phyloP scores from a whole-genome alignment of 2,329 filamentous ascomycete genomes.

The Venturia oleaginea region DNA sequence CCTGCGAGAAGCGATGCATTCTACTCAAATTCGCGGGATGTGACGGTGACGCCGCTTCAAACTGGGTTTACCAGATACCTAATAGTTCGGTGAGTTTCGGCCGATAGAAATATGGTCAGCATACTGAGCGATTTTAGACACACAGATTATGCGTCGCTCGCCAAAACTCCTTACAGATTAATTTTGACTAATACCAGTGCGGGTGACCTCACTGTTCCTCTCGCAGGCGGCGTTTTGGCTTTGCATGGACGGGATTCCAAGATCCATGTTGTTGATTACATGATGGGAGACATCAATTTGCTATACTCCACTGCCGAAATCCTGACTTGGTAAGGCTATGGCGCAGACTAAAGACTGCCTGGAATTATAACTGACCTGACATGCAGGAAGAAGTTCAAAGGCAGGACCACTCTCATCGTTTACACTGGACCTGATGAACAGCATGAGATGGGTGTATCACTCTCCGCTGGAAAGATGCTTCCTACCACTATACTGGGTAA shows the following conservation, averaged over 20 bases:
- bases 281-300: conserved; percentile 48
- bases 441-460: conserved; percentile 50
- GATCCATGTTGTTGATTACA: conserved; percentile 59
- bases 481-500: not conserved
- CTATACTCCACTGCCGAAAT: conserved; percentile 64
- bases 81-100: conserved; percentile 35
- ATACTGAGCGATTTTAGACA: conserved; percentile 39
- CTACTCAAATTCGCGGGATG: conserved; percentile 32
- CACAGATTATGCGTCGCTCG: conserved; percentile 50
- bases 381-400: conserved; percentile 46
- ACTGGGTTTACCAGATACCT: conserved; percentile 53
- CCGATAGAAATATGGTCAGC: not conserved
- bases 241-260: conserved; percentile 57
- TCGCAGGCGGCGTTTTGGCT: conserved; percentile 46
- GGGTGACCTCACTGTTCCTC: conserved; percentile 47
- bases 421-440: conserved; percentile 54
- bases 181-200: conserved; percentile 41
- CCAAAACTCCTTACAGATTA: conserved; percentile 53
- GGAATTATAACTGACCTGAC: conserved; percentile 41
- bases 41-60: conserved; percentile 54
- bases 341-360: too few species aligned
- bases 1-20: conserved; percentile 22
- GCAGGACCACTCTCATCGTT: conserved; percentile 52
- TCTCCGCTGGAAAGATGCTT: conserved; percentile 5
- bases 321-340: conserved; percentile 40